Evolutionary conservation across 495 filamentous ascomycete species (phyloP).

Genomic region (Usnea hakonensis): DNA sequence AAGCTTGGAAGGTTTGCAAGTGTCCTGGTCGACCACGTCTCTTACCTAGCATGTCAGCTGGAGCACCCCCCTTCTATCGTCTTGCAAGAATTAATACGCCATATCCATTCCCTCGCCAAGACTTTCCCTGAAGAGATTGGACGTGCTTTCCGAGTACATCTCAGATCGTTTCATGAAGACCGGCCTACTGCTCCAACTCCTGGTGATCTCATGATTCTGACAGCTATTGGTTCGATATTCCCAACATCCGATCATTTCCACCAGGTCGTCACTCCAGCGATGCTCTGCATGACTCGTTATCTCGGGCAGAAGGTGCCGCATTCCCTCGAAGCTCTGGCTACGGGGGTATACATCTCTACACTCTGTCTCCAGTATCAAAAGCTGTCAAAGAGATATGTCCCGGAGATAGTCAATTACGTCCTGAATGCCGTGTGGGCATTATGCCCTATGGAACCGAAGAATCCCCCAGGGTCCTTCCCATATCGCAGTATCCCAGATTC

Average conservation of each 20-base stretch:
- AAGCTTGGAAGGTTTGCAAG: constrained; percentile 68
- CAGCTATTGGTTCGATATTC: constrained; percentile 75
- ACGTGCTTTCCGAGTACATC: constrained; percentile 62
- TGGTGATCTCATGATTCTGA: constrained; percentile 73
- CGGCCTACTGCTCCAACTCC: constrained; percentile 54
- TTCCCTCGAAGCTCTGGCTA: constrained; percentile 54
- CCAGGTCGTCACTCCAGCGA: constrained; percentile 80
- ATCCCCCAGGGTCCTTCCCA: constrained; percentile 50
- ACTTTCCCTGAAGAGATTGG: constrained; percentile 69
- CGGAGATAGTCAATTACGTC: constrained; percentile 76
- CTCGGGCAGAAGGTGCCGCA: constrained; percentile 68
- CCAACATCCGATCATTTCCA: constrained; percentile 97
- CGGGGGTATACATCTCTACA: constrained; percentile 69
- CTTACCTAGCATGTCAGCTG: constrained; percentile 51
- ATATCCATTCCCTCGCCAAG: constrained; percentile 82
- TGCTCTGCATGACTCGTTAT: constrained; percentile 70
- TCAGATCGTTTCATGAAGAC: constrained; percentile 54
- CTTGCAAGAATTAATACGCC: constrained; percentile 61
- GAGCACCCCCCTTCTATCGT: constrained; percentile 48
- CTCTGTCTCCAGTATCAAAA: constrained; percentile 73
- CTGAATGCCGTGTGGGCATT: constrained; percentile 68
- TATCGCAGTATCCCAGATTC: constrained; percentile 48
- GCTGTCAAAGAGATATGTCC: constrained; percentile 75
- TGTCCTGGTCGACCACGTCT: constrained; percentile 70
- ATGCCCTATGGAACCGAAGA: constrained; percentile 42